phyloP scores from a whole-genome alignment of 1,139 yeast genomes.

The Pichia sp. region DNA sequence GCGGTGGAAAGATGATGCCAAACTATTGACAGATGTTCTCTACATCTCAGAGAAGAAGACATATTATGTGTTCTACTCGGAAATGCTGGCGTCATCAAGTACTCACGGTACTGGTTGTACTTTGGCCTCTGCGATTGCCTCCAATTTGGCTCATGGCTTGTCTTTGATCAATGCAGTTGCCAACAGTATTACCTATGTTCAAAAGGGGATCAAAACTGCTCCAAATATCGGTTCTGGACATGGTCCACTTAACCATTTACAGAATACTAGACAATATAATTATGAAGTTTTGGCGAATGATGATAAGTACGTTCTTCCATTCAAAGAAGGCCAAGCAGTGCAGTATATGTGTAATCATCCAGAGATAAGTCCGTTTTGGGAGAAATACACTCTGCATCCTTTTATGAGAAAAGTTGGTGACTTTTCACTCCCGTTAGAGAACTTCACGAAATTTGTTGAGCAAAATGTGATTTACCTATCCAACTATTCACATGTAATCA shows the following conservation, averaged over 20 bases:
- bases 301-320: conserved; percentile 27
- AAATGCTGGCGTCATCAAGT: conserved; percentile 45
- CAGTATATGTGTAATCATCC: conserved; percentile 57
- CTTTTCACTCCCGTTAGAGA: conserved; percentile 45
- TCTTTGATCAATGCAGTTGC: conserved; percentile 47
- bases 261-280: background rate
- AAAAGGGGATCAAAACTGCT: conserved; percentile 50
- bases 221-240: conserved; percentile 29
- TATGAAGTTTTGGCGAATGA: conserved; percentile 5
- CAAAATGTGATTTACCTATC: conserved; percentile 72
- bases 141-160: conserved; percentile 59
- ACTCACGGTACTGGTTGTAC: conserved; percentile 95
- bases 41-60: conserved; percentile 42
- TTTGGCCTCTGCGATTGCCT: conserved; percentile 73
- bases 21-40: conserved; percentile 37
- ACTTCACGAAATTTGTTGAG: conserved; percentile 55
- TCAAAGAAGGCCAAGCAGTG: conserved; percentile 36
- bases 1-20: conserved; percentile 8
- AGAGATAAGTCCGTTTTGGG: conserved; percentile 52
- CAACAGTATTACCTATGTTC: conserved; percentile 61
- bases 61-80: conserved; percentile 46
- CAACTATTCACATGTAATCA: conserved; percentile 67
- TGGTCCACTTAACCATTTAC: conserved; percentile 69
- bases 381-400: conserved; percentile 53
- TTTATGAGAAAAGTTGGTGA: conserved; percentile 54